These are phyloP conservation scores for Fusarium anthophilum DNA, from an alignment of 2,329 filamentous ascomycete genomes.

Conservation along the genomic window DNA sequence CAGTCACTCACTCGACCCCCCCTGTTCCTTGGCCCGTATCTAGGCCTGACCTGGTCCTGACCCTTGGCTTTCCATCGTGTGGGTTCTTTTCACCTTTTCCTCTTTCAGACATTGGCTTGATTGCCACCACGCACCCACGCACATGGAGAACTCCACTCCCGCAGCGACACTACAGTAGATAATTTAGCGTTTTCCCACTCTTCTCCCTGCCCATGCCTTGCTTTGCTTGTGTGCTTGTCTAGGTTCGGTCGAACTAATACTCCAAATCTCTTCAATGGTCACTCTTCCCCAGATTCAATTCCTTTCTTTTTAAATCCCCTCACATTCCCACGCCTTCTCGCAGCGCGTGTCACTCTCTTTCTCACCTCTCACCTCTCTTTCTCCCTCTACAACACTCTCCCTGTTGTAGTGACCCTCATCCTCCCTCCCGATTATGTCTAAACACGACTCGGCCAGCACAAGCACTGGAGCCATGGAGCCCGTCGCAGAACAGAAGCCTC, in stretches of 20 bases:
- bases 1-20: background rate
- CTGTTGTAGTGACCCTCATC: background rate
- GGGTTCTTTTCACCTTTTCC: constrained; percentile 1
- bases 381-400: background rate
- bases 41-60: background rate
- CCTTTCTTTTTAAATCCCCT: constrained; percentile 21
- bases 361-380: background rate
- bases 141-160: background rate
- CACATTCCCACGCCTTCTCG: background rate
- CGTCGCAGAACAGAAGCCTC: constrained; percentile 41
- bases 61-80: constrained; percentile 6
- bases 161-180: constrained; percentile 1
- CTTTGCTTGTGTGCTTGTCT: background rate
- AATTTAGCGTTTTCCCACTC: constrained; percentile 1
- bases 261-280: constrained; percentile 25
- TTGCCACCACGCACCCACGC: constrained; percentile 22
- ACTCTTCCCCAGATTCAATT: constrained; percentile 25
- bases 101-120: constrained; percentile 13
- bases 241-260: background rate
- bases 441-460: constrained; percentile 36
- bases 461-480: constrained; percentile 30
- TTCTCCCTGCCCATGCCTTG: background rate
- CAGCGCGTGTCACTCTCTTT: background rate
- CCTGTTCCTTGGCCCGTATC: background rate
- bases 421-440: constrained; percentile 15